phyloP scores from a whole-genome alignment of 2,329 filamentous ascomycete genomes.

The Talaromyces sp. region DNA sequence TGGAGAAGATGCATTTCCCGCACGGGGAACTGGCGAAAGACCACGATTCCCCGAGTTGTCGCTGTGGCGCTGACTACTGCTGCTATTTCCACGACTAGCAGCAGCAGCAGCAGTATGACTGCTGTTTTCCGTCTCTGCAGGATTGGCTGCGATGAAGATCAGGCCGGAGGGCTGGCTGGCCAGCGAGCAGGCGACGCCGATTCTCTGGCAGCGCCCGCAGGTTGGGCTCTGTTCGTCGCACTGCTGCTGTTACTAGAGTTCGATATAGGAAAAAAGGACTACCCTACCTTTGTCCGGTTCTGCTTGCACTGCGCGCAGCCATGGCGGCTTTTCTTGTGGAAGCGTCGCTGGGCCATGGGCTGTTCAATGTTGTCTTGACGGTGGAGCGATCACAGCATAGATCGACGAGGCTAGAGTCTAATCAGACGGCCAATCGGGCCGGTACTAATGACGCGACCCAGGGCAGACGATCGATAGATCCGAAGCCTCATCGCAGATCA shows the following conservation, averaged over 20 bases:
- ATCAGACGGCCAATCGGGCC: neutral
- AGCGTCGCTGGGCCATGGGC: constrained; percentile 7
- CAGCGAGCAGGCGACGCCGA: constrained; percentile 1
- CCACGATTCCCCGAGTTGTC: neutral
- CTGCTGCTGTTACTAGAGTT: neutral
- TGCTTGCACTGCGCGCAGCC: constrained; percentile 11
- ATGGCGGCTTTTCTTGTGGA: constrained; percentile 8
- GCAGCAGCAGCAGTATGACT: neutral
- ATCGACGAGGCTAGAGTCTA: neutral
- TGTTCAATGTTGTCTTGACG: neutral
- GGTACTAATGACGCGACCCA: neutral
- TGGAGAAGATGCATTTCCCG: neutral
- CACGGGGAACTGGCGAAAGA: neutral
- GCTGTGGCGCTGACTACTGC: neutral
- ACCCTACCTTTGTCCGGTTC: constrained; percentile 8
- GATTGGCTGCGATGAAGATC: constrained; percentile 7
- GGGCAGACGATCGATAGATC: neutral
- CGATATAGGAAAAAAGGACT: neutral
- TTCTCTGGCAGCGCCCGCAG: constrained; percentile 7
- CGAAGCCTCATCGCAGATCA: neutral
- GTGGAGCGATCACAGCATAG: too few relatives aligned
- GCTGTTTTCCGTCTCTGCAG: neutral
- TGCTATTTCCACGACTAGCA: neutral
- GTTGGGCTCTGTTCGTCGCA: constrained; percentile 3
- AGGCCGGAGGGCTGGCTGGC: constrained; percentile 3